phyloP scores from a whole-genome alignment of 306 rosid species.

The Pueraria montana region DNA sequence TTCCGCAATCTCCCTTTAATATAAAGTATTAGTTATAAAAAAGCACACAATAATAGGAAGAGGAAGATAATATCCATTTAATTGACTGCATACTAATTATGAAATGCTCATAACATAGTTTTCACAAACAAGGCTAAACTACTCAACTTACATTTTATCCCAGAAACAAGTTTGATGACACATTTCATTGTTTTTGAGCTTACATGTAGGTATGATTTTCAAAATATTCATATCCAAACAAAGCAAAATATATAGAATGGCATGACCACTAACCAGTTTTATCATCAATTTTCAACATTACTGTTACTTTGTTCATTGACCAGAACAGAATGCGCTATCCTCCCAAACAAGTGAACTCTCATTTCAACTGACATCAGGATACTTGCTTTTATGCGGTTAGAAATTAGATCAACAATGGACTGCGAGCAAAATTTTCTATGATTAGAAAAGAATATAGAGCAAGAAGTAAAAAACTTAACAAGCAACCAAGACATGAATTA shows the following conservation, averaged over 20 bases:
- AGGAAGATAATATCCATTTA: neutral
- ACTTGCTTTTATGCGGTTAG: neutral
- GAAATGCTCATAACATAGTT: neutral
- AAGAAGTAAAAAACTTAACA: neutral
- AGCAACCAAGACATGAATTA: neutral
- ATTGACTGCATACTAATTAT: neutral
- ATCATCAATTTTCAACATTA: neutral
- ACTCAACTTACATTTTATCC: neutral
- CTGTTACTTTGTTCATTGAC: neutral
- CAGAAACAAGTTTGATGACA: neutral
- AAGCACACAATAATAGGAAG: neutral
- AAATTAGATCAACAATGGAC: neutral
- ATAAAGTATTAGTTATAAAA: too few species aligned
- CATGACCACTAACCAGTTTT: neutral
- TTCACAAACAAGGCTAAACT: neutral
- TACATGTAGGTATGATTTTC: neutral
- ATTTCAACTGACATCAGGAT: too few species aligned
- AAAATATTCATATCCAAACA: neutral
- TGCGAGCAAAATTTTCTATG: neutral
- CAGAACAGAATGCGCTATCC: too few species aligned
- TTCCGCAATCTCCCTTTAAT: too few species aligned
- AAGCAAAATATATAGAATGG: neutral
- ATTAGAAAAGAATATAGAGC: neutral
- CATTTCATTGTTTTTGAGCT: neutral
- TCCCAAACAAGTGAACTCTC: neutral